These are phyloP conservation scores for Phytophthora syringae DNA, from an alignment of 352 stramenopile genomes.

Conservation along the genomic window DNA sequence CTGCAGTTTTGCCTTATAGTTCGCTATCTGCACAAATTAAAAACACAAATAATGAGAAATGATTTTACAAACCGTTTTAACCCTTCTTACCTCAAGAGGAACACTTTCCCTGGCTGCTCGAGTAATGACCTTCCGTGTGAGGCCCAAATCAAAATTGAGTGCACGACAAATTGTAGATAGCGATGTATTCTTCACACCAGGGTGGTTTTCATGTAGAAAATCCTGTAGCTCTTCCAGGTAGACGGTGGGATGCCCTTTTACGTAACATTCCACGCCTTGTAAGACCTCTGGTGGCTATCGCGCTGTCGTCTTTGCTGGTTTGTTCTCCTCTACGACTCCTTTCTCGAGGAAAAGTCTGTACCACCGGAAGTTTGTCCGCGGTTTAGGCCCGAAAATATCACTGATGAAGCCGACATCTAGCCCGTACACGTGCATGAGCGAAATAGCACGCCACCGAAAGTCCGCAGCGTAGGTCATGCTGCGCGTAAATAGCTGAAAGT, in stretches of 20 bases:
- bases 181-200: background rate
- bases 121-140: background rate
- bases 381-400: background rate
- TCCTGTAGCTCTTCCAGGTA: too few species aligned
- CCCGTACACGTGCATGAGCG: too few species aligned
- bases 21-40: background rate
- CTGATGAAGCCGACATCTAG: too few species aligned
- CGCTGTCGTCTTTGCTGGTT: background rate
- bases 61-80: background rate
- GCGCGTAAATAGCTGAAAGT: too few species aligned
- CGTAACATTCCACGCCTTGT: background rate
- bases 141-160: background rate
- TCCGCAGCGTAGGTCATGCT: too few species aligned
- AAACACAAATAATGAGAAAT: background rate
- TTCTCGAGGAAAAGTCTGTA: background rate
- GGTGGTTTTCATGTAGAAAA: too few species aligned
- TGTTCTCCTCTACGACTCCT: background rate
- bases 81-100: background rate
- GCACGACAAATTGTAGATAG: background rate
- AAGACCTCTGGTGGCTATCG: background rate
- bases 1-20: constrained; percentile 5
- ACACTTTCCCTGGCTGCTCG: background rate
- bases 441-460: too few species aligned
- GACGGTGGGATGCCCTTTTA: background rate
- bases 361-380: background rate